Evolutionary conservation across 257 asterid species (phyloP).

Genomic region (Oldenlandia corymbosa): DNA sequence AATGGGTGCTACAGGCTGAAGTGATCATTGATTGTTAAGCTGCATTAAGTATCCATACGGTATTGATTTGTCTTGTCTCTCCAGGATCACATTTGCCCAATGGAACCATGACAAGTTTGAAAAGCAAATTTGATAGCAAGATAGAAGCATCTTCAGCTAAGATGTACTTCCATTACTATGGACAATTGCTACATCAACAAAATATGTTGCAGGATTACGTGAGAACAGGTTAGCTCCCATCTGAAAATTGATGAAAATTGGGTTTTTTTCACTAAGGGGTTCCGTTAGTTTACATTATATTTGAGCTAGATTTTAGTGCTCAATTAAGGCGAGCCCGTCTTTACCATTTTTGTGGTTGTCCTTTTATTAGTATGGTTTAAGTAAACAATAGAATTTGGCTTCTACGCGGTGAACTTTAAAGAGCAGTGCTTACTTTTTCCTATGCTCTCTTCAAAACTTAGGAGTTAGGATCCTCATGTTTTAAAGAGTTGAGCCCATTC

Average conservation of each 20-base stretch:
- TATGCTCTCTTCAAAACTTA: background rate
- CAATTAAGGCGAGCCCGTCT: no score
- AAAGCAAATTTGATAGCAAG: constrained; percentile 88
- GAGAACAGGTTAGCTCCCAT: constrained; percentile 63
- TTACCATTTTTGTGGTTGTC: background rate
- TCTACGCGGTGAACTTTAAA: background rate
- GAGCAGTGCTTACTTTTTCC: background rate
- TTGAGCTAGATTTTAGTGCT: background rate
- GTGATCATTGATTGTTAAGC: background rate
- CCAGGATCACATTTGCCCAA: constrained; percentile 59
- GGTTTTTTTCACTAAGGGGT: background rate
- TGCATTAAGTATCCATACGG: constrained; percentile 1
- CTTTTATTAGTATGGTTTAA: no score
- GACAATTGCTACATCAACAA: constrained; percentile 97
- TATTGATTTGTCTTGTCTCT: background rate
- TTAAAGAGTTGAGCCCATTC: background rate
- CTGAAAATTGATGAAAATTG: background rate
- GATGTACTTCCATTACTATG: constrained; percentile 98
- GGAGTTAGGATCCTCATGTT: background rate
- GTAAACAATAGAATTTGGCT: background rate
- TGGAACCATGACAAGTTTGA: constrained; percentile 46
- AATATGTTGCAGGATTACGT: constrained; percentile 99
- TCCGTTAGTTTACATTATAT: background rate
- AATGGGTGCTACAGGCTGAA: background rate
- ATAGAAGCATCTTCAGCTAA: constrained; percentile 96